Evolutionary conservation across 225 moss, liverwort and hornwort species (phyloP), one percentile per base, ranked within the genome.

Genomic region (Climacium dendroides): DNA sequence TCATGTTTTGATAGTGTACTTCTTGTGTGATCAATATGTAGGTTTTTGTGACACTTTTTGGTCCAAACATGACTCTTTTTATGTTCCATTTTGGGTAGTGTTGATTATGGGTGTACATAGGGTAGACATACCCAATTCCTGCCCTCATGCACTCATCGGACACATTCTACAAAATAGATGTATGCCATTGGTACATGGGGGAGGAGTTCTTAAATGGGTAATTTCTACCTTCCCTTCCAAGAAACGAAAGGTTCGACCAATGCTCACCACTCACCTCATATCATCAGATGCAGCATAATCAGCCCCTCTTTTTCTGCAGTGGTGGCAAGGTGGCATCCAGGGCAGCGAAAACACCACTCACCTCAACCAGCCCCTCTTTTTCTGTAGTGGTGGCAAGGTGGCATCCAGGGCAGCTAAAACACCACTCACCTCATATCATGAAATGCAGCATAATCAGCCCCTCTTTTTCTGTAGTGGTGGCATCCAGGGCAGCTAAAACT

Each of bases 131-230:
- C 20, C 13, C 15, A 43, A 26, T 26, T 26, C 25, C 9, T 0
- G 0, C 13, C 17, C 6, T 37, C 45, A 72, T 45, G 1, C 6
- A 45, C 1, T 6, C 2, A 32, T 2, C 0, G 2, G 19, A 10
- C 0, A 74, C 50, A 74, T 22, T 52, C 8, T 22, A 13, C 2
- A 52, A 74, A 34, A 74, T 13, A 20, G 34, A 52, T 13, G 22
- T 74, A 74, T 0, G 34, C 13, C 7, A 32, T 20, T 50, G 34
- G 20, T 18, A 74, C 19, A 74, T 20, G 30, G 2, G 1, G 1
- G 19, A 73, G 47, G 72, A 19, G 7, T 45, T 17, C 45, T 43
- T 26, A 16, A 28, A 17, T 28, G 22, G 7, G 4, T 14, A 43
- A n/a, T 3, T 9, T 26, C 15, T 28, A 45, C 43, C 45, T 72